Conservation (phyloP, 1,284 basidiomycete genomes). For the Pseudozyma sp. region DNA sequence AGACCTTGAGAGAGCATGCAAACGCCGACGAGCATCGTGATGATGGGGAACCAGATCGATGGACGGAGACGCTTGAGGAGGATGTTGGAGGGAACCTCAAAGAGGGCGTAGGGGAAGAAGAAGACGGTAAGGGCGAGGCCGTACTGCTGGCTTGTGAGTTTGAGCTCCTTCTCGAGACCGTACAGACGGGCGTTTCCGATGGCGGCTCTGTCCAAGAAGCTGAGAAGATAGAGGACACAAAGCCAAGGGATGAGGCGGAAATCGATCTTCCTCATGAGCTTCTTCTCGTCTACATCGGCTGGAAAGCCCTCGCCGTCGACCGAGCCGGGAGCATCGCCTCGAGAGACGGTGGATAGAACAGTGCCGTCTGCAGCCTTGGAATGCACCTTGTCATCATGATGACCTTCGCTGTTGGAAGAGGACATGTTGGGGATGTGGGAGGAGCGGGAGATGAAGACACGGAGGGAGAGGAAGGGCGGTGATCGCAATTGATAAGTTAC, state of each 20-base stretch:
- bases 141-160: constrained; percentile 36
- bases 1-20: constrained; percentile 79
- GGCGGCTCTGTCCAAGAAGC: constrained; percentile 71
- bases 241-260: constrained; percentile 59
- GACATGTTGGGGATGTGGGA: constrained; percentile 21
- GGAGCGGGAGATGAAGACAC: background rate
- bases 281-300: constrained; percentile 58
- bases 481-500: too few relatives aligned
- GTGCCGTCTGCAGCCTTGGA: constrained; percentile 15
- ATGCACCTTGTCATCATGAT: constrained; percentile 23
- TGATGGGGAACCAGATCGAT: constrained; percentile 74
- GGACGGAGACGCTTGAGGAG: constrained; percentile 78
- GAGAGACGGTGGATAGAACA: constrained; percentile 18
- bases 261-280: constrained; percentile 63
- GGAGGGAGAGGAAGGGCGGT: too few relatives aligned
- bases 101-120: constrained; percentile 57
- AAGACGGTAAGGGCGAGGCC: constrained; percentile 46
- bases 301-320: constrained; percentile 25
- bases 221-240: constrained; percentile 55
- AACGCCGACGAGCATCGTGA: constrained; percentile 72
- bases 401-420: constrained; percentile 22
- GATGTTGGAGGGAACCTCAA: constrained; percentile 51
- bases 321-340: constrained; percentile 9
- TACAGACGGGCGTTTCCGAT: constrained; percentile 66
- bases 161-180: constrained; percentile 41